Percentiles rank a stretch among this genome's conserved stretches.
phyloP scores from a whole-genome alignment of 2,329 filamentous ascomycete genomes.

The Apiospora kogelbergensis region DNA sequence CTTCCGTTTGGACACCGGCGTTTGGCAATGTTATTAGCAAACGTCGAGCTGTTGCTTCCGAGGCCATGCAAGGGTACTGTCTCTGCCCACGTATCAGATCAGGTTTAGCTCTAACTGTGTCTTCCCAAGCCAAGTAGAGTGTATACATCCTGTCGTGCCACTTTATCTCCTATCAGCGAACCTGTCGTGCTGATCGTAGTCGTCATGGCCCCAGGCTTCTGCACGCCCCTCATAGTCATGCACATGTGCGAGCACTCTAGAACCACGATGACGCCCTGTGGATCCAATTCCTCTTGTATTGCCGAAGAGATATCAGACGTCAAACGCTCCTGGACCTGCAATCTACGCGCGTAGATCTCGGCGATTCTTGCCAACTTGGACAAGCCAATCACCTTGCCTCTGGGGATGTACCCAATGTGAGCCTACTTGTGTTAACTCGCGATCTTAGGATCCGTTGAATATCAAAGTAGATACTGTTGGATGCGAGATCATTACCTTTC shows the following conservation, averaged over 20 bases:
- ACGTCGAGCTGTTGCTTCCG: neutral
- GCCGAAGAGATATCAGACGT: slow-evolving; percentile 94
- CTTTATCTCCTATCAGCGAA: slow-evolving; percentile 82
- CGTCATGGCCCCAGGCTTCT: slow-evolving; percentile 80
- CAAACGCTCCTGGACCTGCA: slow-evolving; percentile 90
- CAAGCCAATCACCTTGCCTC: slow-evolving; percentile 79
- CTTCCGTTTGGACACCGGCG: neutral
- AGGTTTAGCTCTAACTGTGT: neutral
- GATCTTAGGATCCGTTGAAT: neutral
- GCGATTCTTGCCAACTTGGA: slow-evolving; percentile 91
- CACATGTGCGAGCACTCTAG: slow-evolving; percentile 93
- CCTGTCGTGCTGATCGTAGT: slow-evolving; percentile 93
- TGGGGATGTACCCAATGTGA: slow-evolving; percentile 95
- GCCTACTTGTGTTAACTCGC: slow-evolving; percentile 54
- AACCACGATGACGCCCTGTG: slow-evolving; percentile 88
- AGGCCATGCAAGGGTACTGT: no score
- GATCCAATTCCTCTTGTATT: slow-evolving; percentile 83
- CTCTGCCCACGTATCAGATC: no score
- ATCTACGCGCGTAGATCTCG: slow-evolving; percentile 86
- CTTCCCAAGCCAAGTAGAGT: slow-evolving; percentile 57
- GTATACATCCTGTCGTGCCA: slow-evolving; percentile 92
- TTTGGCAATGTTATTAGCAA: neutral
- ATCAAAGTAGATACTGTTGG: neutral
- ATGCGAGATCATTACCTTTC: slow-evolving; percentile 64
- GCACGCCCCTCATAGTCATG: slow-evolving; percentile 94